Percentiles rank a stretch among this genome's conserved stretches.
Conservation (phyloP, 305 asterid genomes). For the Fraxinus paxiana region DNA sequence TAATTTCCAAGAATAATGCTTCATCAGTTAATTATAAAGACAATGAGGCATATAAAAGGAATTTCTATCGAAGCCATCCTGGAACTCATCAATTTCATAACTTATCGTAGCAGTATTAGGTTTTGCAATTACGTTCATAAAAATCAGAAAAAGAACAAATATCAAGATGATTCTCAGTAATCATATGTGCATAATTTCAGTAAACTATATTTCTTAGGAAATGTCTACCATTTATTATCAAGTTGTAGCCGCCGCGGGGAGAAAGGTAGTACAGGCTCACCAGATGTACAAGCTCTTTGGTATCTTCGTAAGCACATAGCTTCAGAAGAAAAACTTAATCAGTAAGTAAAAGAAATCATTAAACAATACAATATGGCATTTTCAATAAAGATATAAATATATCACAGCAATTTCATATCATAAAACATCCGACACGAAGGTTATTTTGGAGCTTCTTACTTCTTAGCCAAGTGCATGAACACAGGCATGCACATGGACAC, state of each 20-base stretch:
- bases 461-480: background rate
- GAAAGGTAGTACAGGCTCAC: slow-evolving; percentile 69
- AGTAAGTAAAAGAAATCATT: slow-evolving; percentile 21
- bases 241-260: slow-evolving; percentile 60
- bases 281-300: slow-evolving; percentile 59
- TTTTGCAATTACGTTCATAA: background rate
- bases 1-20: background rate
- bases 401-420: background rate
- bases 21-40: background rate
- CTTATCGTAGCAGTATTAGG: background rate
- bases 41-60: background rate
- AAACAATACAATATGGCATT: slow-evolving; percentile 8
- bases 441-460: background rate
- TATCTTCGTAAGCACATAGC: slow-evolving; percentile 91
- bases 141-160: background rate
- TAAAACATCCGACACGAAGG: background rate
- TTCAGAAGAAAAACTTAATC: slow-evolving; percentile 32
- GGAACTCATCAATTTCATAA: background rate
- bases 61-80: background rate
- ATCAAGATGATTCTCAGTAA: background rate
- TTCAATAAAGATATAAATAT: background rate
- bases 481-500: background rate
- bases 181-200: background rate
- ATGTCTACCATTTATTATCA: slow-evolving; percentile 73
- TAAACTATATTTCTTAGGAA: background rate